phyloP scores from a whole-genome alignment of 345 rosid genomes.

The Mallotus nudiflorus region DNA sequence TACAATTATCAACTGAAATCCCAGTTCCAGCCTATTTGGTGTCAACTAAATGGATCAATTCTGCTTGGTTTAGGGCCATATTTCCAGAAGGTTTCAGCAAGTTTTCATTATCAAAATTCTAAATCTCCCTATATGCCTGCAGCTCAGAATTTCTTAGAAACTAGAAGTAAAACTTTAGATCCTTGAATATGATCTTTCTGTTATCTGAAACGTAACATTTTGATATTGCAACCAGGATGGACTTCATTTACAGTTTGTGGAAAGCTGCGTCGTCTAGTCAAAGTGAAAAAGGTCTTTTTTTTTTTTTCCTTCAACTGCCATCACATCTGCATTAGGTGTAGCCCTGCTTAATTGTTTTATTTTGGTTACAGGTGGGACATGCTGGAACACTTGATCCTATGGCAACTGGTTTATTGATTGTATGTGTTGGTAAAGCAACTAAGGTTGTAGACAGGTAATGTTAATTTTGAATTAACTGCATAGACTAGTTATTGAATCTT shows the following conservation, averaged over 20 bases:
- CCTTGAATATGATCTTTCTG: constrained; percentile 1
- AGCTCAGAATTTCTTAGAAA: background rate
- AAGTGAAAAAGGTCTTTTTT: constrained; percentile 77
- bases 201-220: constrained; percentile 14
- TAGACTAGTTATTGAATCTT: constrained; percentile 9
- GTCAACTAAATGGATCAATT: background rate
- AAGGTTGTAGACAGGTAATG: constrained; percentile 81
- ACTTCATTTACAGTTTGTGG: constrained; percentile 98
- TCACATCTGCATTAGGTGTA: constrained; percentile 5
- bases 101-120: constrained; percentile 6
- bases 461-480: constrained; percentile 7
- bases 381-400: constrained; percentile 99
- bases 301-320: background rate
- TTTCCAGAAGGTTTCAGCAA: background rate
- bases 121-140: background rate
- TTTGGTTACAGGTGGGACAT: constrained; percentile 75
- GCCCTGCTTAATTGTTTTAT: constrained; percentile 1
- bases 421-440: constrained; percentile 90
- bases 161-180: background rate
- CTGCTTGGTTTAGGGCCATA: constrained; percentile 2
- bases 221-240: constrained; percentile 60
- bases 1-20: background rate
- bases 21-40: background rate
- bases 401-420: constrained; percentile 94
- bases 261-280: constrained; percentile 82